Percentiles rank a stretch among this genome's conserved stretches.
phyloP scores from a whole-genome alignment of 2,329 filamentous ascomycete species.

The Cladosporium phlei region DNA sequence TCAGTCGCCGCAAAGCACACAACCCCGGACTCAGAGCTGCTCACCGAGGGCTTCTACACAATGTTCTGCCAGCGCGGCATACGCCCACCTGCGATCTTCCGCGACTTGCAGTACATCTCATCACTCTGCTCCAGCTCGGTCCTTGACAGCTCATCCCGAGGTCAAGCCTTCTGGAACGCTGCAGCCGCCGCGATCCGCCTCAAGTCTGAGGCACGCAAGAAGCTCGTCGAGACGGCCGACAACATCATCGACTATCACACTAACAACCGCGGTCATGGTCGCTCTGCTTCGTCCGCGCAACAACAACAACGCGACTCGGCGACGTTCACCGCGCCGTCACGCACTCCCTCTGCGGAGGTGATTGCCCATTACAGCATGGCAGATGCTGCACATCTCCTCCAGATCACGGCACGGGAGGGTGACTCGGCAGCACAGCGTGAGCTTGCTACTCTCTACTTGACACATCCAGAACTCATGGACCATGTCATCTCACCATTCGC shows the following conservation, averaged over 20 bases:
- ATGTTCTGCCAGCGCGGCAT: slow-evolving; percentile 43
- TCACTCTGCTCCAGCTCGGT: slow-evolving; percentile 55
- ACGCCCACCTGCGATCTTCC: slow-evolving; percentile 44
- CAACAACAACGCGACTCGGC: slow-evolving; percentile 31
- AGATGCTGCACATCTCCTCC: slow-evolving; percentile 84
- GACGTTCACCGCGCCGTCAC: slow-evolving; percentile 26
- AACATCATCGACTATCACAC: slow-evolving; percentile 65
- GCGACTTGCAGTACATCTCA: slow-evolving; percentile 53
- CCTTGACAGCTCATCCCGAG: slow-evolving; percentile 54
- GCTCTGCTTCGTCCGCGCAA: slow-evolving; percentile 29
- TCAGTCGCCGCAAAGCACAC: neutral
- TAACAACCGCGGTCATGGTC: slow-evolving; percentile 50
- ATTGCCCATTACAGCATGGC: slow-evolving; percentile 64
- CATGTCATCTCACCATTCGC: slow-evolving; percentile 78
- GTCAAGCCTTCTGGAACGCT: slow-evolving; percentile 85
- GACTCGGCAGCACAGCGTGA: slow-evolving; percentile 85
- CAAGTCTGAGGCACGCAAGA: slow-evolving; percentile 80
- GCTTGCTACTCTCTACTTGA: slow-evolving; percentile 87
- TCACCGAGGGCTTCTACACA: slow-evolving; percentile 25
- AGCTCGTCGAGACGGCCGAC: slow-evolving; percentile 73
- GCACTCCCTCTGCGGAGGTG: slow-evolving; percentile 23
- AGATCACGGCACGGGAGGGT: slow-evolving; percentile 90
- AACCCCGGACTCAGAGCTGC: neutral
- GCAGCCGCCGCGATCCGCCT: slow-evolving; percentile 81
- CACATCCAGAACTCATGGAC: slow-evolving; percentile 77